Evolutionary conservation across 2,329 filamentous ascomycete genomes (phyloP).

Genomic region (Dothideomycetes sp.): DNA sequence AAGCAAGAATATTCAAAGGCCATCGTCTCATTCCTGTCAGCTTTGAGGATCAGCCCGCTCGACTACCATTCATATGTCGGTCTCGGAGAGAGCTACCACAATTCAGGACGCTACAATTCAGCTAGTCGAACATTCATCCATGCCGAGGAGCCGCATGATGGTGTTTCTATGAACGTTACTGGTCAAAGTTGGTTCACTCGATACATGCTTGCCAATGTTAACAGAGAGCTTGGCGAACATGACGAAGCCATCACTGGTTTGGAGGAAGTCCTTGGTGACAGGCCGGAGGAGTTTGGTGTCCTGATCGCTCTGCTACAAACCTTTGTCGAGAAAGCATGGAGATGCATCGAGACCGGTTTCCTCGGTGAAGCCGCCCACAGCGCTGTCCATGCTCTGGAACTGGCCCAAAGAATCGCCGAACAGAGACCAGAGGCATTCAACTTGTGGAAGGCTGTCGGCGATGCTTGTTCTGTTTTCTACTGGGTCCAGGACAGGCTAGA

Average conservation of each 20-base stretch:
- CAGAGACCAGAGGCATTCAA: constrained; percentile 70
- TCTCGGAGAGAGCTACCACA: constrained; percentile 93
- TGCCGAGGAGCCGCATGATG: constrained; percentile 65
- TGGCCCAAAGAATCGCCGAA: constrained; percentile 54
- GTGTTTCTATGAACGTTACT: constrained; percentile 43
- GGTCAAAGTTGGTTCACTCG: constrained; percentile 88
- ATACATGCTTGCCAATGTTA: constrained; percentile 94
- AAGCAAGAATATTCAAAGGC: constrained; percentile 84
- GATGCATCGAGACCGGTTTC: constrained; percentile 68
- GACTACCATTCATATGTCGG: constrained; percentile 97
- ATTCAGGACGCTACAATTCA: constrained; percentile 86
- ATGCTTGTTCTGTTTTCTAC: constrained; percentile 78
- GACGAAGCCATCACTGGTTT: constrained; percentile 75
- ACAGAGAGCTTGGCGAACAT: constrained; percentile 82
- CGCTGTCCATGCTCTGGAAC: constrained; percentile 58
- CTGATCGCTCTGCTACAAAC: constrained; percentile 82
- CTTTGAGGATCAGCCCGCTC: constrained; percentile 69
- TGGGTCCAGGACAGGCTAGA: constrained; percentile 59
- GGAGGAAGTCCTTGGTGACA: constrained; percentile 57
- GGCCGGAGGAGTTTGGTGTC: constrained; percentile 73
- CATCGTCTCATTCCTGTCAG: constrained; percentile 84
- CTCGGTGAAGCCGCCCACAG: constrained; percentile 74
- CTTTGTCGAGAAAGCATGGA: constrained; percentile 70
- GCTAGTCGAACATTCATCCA: constrained; percentile 84
- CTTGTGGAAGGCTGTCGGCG: constrained; percentile 85